Evolutionary conservation across 208 protist genomes (phyloP).

Genomic region (Wallacemonas collosoma): DNA sequence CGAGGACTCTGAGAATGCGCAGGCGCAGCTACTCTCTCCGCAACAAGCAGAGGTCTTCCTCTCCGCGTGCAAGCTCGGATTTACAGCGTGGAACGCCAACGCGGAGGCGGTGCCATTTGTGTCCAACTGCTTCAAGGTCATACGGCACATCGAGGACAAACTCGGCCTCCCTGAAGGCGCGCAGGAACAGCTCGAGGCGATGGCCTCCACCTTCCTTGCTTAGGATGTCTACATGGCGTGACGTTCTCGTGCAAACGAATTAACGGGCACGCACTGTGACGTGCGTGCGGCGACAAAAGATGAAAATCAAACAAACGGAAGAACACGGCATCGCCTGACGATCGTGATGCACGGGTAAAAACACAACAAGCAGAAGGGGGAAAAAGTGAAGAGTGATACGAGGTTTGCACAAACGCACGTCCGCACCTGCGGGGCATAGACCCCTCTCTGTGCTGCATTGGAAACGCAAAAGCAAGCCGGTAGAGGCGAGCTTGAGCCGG

Average conservation of each 20-base stretch:
- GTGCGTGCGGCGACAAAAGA: too few species aligned
- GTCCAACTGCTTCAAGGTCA: slow-evolving; percentile 61
- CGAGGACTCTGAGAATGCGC: slow-evolving; percentile 20
- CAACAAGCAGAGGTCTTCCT: slow-evolving; percentile 69
- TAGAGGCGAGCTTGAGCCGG: too few species aligned
- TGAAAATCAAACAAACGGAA: too few species aligned
- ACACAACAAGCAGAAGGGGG: too few species aligned
- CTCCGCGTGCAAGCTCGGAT: slow-evolving; percentile 75
- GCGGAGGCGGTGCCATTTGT: slow-evolving; percentile 55
- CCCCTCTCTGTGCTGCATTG: too few species aligned
- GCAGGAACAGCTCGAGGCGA: slow-evolving; percentile 60
- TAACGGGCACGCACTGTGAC: too few species aligned
- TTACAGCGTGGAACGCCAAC: slow-evolving; percentile 80
- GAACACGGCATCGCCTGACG: too few species aligned
- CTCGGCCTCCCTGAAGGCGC: slow-evolving; percentile 59
- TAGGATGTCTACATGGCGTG: background rate
- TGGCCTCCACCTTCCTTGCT: slow-evolving; percentile 61
- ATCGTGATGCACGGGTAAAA: too few species aligned
- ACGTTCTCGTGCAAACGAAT: background rate
- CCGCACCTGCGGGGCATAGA: too few species aligned
- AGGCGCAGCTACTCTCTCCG: slow-evolving; percentile 38
- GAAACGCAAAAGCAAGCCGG: too few species aligned
- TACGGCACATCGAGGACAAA: slow-evolving; percentile 52
- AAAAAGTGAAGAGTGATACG: too few species aligned
- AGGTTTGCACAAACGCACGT: too few species aligned